phyloP scores from a whole-genome alignment of 306 rosid genomes.

The Alnus rubra region DNA sequence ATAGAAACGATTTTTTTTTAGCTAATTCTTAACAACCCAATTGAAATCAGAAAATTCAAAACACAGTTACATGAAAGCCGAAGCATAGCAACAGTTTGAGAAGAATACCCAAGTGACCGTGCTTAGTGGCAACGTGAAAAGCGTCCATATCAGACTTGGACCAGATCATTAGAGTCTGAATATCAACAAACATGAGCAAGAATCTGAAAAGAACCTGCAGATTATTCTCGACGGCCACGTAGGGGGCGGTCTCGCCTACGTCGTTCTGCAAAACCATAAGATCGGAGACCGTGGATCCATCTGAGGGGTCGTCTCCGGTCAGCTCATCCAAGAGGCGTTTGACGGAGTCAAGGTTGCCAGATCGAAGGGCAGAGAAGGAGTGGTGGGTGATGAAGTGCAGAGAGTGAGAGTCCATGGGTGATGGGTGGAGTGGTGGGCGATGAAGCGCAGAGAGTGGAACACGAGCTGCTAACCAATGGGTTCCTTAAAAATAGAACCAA shows the following conservation, averaged over 20 bases:
- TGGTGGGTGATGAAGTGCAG: conserved; percentile 71
- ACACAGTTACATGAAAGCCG: background rate
- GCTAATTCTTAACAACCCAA: conserved; percentile 1
- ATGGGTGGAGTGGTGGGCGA: too few relatives aligned
- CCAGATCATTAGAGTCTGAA: conserved; percentile 66
- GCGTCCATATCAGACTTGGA: conserved; percentile 84
- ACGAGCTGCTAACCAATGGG: too few relatives aligned
- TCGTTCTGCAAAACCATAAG: conserved; percentile 81
- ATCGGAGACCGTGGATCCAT: conserved; percentile 52
- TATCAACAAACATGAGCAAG: conserved; percentile 56
- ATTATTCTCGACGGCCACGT: conserved; percentile 70
- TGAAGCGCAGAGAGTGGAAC: too few relatives aligned
- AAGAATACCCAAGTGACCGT: conserved; percentile 71
- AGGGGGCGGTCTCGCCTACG: conserved; percentile 70
- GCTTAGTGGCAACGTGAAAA: conserved; percentile 85
- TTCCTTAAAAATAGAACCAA: too few relatives aligned
- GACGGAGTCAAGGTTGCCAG: conserved; percentile 67
- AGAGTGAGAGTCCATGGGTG: conserved; percentile 66
- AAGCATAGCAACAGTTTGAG: conserved; percentile 9
- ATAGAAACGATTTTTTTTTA: background rate
- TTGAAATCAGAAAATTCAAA: background rate
- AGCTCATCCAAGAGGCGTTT: conserved; percentile 50
- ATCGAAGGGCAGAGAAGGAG: conserved; percentile 67
- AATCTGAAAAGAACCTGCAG: conserved; percentile 52
- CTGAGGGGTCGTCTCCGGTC: conserved; percentile 46